Base-by-base conservation (phyloP, 1,284 basidiomycete genomes). In the Heliocybe sulcata region DNA sequence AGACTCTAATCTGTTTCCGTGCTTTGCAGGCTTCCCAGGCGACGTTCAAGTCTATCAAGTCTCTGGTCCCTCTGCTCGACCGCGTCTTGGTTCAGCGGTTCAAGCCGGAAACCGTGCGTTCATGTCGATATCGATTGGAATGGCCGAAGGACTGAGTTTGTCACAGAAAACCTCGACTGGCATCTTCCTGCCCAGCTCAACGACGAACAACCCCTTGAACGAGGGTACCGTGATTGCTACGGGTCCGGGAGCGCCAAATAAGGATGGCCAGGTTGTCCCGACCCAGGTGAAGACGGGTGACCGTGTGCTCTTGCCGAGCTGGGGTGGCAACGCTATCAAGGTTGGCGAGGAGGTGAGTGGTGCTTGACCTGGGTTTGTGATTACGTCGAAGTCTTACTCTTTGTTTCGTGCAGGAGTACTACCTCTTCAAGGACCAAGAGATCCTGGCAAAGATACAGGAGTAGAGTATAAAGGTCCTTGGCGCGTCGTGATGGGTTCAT, bases 401-500 rank as follows among this genome's bases (percentile, higher is more conserved):
- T 25, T 52, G 12, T 56, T 53, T 1, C 20, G 51, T 60, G 50
- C 66, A 95, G 93, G 96, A 98, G 72, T 99, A 91, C 77, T 90
- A 84, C 75, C 76, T 98, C 58, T 98, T 97, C 85, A 92, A 90
- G 73, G 96, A 98, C 75, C 76, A 85, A 35, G 96, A 98, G 68
- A 98, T 98, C 70, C 82, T 98, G 54, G 96, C 96, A 62, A 98
- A 97, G 80, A 94, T 98, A 69, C 82, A 87, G 73, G 95, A 98
- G 79, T 98, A 83, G 75, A 59, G 62, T n/a, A n/a, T n/a, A n/a
- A n/a, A n/a, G 60, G 45, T 42, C 16, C 11, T 59, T 55, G 26
- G 14, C 19, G 20, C 12, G 29, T 55, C 50, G 10, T 35, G 26
- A 6, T 51, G 35, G 29, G 29, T 31, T 31, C 29, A 31, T 12